phyloP scores from a whole-genome alignment of 352 stramenopile species.

The Peronosclerospora sorghi region DNA sequence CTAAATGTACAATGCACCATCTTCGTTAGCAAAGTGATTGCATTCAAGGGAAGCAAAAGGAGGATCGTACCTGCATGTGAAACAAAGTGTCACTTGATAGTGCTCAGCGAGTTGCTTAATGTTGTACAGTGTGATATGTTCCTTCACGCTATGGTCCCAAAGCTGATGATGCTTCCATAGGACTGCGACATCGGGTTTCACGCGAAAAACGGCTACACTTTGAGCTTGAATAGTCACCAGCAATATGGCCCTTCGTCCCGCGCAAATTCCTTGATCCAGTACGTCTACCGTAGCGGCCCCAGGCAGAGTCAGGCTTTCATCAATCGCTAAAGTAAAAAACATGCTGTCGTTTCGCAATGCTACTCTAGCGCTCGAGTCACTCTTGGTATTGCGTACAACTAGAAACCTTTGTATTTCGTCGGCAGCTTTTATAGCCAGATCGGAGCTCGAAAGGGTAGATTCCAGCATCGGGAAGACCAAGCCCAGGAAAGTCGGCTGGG shows the following conservation, averaged over 20 bases:
- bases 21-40: background rate
- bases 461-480: conserved; percentile 76
- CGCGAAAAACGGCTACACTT: conserved; percentile 46
- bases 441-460: conserved; percentile 33
- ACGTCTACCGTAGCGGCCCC: conserved; percentile 44
- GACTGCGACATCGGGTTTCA: conserved; percentile 52
- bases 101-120: conserved; percentile 85
- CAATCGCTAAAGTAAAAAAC: conserved; percentile 70
- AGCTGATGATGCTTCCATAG: conserved; percentile 72
- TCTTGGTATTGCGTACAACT: conserved; percentile 67
- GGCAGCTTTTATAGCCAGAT: conserved; percentile 16
- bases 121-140: conserved; percentile 85
- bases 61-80: conserved; percentile 63
- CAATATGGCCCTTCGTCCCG: conserved; percentile 47
- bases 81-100: conserved; percentile 79
- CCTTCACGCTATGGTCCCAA: conserved; percentile 82
- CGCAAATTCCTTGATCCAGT: conserved; percentile 61
- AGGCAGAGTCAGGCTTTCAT: conserved; percentile 26
- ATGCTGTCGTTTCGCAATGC: conserved; percentile 77
- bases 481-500: conserved; percentile 66
- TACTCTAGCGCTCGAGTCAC: conserved; percentile 48
- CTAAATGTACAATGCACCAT: conserved; percentile 18
- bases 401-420: conserved; percentile 57
- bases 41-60: background rate
- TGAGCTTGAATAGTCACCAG: conserved; percentile 58